Evolutionary conservation across 2,329 filamentous ascomycete species (phyloP), one percentile per base, ranked within the genome.

Genomic region (Colletotrichum chlorophyti): DNA sequence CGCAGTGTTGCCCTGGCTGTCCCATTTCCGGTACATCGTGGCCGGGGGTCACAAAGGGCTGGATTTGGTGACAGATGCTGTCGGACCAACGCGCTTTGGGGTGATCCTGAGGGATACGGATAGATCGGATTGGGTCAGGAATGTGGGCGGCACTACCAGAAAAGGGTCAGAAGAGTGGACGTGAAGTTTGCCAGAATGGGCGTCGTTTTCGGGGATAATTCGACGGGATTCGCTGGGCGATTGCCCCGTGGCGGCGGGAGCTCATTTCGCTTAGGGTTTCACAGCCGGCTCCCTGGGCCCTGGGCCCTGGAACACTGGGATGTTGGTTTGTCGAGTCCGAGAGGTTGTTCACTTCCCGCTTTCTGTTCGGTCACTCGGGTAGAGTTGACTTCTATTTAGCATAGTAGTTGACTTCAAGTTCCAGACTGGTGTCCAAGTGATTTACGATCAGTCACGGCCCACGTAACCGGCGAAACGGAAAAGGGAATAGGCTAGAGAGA

Each of bases 261-360:
- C 43, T 62, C 53, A 63, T 63, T 52, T 63, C 61, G 61, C 58
- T 63, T 63, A 54, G 32, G 53, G 58, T 53, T 60, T 60, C 58
- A 47, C 53, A 51, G 47, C 53, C 47, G 46, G 41, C 53, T 34
- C 46, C 40, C 40, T 46, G 45, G 53, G 50, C 37, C 35, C 37
- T 34, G 42, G 35, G n/a, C n/a, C n/a, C n/a, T n/a, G n/a, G n/a
- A n/a, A n/a, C n/a, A n/a, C n/a, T n/a, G n/a, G n/a, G n/a, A n/a
- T n/a, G n/a, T n/a, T n/a, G n/a, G n/a, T n/a, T 29, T 59, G 55
- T 57, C 53, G 31, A 32, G 29, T n/a, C n/a, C n/a, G n/a, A n/a
- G n/a, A n/a, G n/a, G n/a, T n/a, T n/a, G n/a, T n/a, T n/a, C n/a
- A n/a, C n/a, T n/a, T n/a, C n/a, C n/a, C n/a, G n/a, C n/a, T n/a